Evolutionary conservation across 352 stramenopile genomes (phyloP), one percentile per base, ranked within the genome.

Genomic region (Bremia lactucae): DNA sequence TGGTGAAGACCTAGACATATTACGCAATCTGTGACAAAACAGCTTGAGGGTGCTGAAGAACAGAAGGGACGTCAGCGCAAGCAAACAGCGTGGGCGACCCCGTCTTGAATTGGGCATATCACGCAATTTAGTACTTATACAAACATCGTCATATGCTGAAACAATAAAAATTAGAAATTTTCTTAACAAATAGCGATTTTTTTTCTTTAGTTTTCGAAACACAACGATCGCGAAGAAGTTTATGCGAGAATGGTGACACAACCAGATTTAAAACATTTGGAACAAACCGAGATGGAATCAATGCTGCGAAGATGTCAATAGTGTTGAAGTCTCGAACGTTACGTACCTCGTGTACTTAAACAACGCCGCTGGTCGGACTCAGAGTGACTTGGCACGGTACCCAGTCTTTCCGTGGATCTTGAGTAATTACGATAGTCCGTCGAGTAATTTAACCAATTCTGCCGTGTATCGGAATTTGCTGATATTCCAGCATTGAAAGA

Each of bases 321-420:
- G 8, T 62, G 72, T 2, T n/a, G 73, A 88, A 28, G 78, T 99
- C 19, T 96, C 86, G 5, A 99, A 98, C 51, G 98, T 93, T 36
- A 78, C 92, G 25, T 96, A 96, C 46, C 51, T 96, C 4, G 46
- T 79, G 31, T 89, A 87, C 38, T 54, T 96, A 18, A 96, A 96
- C 63, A 91, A 88, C 35, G 59, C 81, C 24, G 78, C 83, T 1
- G 85, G 83, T 0, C 68, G 87, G 25, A 91, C 76, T 19, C 71
- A 80, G 44, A 95, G 95, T 37, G 87, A 96, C 36, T 48, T 96
- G 11, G 94, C 78, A 13, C 92, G 98, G 48, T 98, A 98, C 62
- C 94, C 94, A 0, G 90, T 98, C n/a, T 97, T 98, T 65, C 95
- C 95, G 20, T 98, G 95, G 95, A 72, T 98, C 7, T 38, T 98